Evolutionary conservation across 164 flowering plant species (phyloP).

Genomic region (Vitis amurensis): DNA sequence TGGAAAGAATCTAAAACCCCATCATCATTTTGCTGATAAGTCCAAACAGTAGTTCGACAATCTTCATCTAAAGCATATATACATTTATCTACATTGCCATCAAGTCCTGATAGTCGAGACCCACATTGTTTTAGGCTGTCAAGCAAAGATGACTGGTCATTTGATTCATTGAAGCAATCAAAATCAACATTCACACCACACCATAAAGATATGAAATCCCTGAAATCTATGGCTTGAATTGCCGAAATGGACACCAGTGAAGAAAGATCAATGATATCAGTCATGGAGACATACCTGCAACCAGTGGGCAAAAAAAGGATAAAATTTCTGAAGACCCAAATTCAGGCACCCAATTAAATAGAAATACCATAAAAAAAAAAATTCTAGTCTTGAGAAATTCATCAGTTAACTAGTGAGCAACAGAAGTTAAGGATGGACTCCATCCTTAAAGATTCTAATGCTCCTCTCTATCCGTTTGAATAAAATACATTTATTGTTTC

Average conservation of each 20-base stretch:
- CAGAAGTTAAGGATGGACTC: neutral
- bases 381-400: neutral
- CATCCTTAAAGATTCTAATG: no score
- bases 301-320: neutral
- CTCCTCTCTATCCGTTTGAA: no score
- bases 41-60: conserved; percentile 91
- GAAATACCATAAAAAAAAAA: neutral
- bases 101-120: conserved; percentile 55
- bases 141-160: conserved; percentile 23
- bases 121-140: conserved; percentile 68
- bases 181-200: conserved; percentile 47
- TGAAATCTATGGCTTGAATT: conserved; percentile 64
- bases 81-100: conserved; percentile 55
- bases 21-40: conserved; percentile 52
- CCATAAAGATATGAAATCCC: conserved; percentile 62
- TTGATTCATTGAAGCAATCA: conserved; percentile 38
- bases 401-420: neutral
- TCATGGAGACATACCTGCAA: conserved; percentile 90
- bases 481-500: neutral
- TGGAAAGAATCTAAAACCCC: conserved; percentile 75
- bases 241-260: conserved; percentile 43
- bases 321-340: neutral
- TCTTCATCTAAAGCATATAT: conserved; percentile 73
- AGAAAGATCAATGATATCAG: conserved; percentile 75
- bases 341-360: neutral